Conservation (phyloP, 805 yeast species). For the Pichia insulana region DNA sequence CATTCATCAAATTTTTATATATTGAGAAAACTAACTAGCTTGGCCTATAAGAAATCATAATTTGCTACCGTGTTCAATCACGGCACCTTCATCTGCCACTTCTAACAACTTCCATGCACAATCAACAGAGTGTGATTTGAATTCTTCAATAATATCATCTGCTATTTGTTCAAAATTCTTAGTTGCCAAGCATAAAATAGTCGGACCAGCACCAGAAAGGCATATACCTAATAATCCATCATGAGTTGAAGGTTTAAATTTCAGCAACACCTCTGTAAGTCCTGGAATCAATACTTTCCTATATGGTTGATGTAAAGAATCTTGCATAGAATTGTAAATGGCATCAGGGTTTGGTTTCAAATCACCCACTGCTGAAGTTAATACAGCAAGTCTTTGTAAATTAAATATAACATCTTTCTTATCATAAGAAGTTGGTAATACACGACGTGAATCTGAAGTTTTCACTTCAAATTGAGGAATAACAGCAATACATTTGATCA, state of each 20-base stretch:
- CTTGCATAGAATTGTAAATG: slow-evolving; percentile 94
- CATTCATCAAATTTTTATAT: slow-evolving; percentile 7
- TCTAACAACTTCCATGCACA: slow-evolving; percentile 82
- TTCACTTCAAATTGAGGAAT: slow-evolving; percentile 93
- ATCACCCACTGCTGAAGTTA: slow-evolving; percentile 81
- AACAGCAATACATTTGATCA: slow-evolving; percentile 80
- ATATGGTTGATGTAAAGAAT: slow-evolving; percentile 95
- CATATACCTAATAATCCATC: slow-evolving; percentile 90
- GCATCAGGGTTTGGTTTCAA: slow-evolving; percentile 74
- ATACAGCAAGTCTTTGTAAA: slow-evolving; percentile 84
- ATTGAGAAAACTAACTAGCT: neutral
- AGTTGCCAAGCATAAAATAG: slow-evolving; percentile 89
- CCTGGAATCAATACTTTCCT: slow-evolving; percentile 90
- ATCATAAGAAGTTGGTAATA: slow-evolving; percentile 72
- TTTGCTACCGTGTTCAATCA: slow-evolving; percentile 33
- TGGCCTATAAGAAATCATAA: slow-evolving; percentile 9
- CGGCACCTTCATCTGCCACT: slow-evolving; percentile 84
- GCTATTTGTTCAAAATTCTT: slow-evolving; percentile 82
- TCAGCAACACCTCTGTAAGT: slow-evolving; percentile 64
- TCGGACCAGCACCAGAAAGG: slow-evolving; percentile 96
- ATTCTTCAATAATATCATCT: slow-evolving; percentile 57
- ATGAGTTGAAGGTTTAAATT: slow-evolving; percentile 74
- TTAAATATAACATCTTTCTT: slow-evolving; percentile 83
- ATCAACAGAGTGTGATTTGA: slow-evolving; percentile 51
- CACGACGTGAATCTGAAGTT: slow-evolving; percentile 86